Base-by-base conservation (phyloP, 352 stramenopile species). In the Pythium biforme region DNA sequence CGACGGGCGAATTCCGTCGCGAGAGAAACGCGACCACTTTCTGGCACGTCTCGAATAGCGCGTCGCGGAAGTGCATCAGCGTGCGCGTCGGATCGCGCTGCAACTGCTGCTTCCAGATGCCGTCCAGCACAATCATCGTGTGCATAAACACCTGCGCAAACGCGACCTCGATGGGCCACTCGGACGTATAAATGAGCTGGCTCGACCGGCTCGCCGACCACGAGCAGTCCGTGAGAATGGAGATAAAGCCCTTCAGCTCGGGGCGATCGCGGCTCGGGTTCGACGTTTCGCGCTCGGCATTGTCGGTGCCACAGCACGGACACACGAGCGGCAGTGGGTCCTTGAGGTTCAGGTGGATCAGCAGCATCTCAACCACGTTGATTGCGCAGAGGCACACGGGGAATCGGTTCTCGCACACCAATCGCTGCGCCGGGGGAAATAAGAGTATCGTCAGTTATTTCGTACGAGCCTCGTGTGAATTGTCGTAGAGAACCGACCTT, bases 281-380 rank as follows among this genome's bases (percentile, higher is more conserved):
- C 5, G 74, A 81, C 3, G 74, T 82, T 54, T 88, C 77, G 25
- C 82, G 69, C 55, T 89, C 81, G 0, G 75, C 72, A 41, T 86
- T 85, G 34, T 86, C 73, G n/a, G 81, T 90, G 47, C 79, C 79
- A 43, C 81, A 88, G 58, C 81, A 90, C 4, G 79, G 81, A 66
- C 81, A 90, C 40, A 88, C 71, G 14, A 88, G 64, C 17, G 81
- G 74, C 12, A 81, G 66, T 25, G 79, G 79, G 55, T 85, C 74
- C 60, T 90, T 88, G 12, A 89, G 64, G 58, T 89, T 88, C 25
- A 90, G 69, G 50, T 88, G 81, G 34, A 81, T 80, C 40, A 89
- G 64, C 52, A 90, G 60, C 68, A 88, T 82, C 62, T 90, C 79
- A 41, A 88, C 68, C 50, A 90, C 55, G 49, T 90, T 88, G 26